Conservation (phyloP, 192 early-diverging fungal species). For the Podila epicladia region DNA sequence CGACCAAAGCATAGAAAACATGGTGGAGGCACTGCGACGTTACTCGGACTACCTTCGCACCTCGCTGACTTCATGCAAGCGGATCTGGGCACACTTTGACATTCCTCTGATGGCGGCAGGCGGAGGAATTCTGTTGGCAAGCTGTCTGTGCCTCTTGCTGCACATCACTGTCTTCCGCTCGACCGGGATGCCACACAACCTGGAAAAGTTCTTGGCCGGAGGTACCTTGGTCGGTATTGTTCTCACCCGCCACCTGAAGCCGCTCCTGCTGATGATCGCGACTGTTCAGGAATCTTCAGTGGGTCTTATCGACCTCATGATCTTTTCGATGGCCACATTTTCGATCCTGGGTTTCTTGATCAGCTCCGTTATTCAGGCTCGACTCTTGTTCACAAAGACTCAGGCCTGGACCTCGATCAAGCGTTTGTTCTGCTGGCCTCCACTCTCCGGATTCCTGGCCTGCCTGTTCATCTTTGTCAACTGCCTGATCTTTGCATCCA, state of each 20-base stretch:
- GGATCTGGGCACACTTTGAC: slow-evolving; percentile 95
- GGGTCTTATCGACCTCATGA: slow-evolving; percentile 49
- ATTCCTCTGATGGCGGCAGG: slow-evolving; percentile 79
- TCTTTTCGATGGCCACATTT: slow-evolving; percentile 41
- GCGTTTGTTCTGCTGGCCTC: slow-evolving; percentile 26
- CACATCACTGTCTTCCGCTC: slow-evolving; percentile 25
- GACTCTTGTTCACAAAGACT: slow-evolving; percentile 4
- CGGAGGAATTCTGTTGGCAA: slow-evolving; percentile 62
- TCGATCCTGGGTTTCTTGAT: slow-evolving; percentile 49
- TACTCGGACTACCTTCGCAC: slow-evolving; percentile 64
- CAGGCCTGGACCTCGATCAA: slow-evolving; percentile 3
- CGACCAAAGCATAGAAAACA: slow-evolving; percentile 15
- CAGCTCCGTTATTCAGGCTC: slow-evolving; percentile 1
- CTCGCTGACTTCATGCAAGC: slow-evolving; percentile 76
- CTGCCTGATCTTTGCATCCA: slow-evolving; percentile 78
- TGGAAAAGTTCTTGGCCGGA: slow-evolving; percentile 26
- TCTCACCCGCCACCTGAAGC: slow-evolving; percentile 16
- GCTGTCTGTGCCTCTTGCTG: slow-evolving; percentile 43
- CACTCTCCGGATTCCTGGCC: slow-evolving; percentile 47
- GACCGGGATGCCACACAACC: slow-evolving; percentile 19
- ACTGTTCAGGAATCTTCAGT: slow-evolving; percentile 25
- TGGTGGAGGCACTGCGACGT: slow-evolving; percentile 29
- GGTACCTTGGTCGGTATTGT: slow-evolving; percentile 28
- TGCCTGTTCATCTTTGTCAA: slow-evolving; percentile 64
- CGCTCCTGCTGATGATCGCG: slow-evolving; percentile 19